These are phyloP conservation scores for Parasitella parasitica DNA, from an alignment of 371 early-diverging fungal species.

Conservation along the genomic window DNA sequence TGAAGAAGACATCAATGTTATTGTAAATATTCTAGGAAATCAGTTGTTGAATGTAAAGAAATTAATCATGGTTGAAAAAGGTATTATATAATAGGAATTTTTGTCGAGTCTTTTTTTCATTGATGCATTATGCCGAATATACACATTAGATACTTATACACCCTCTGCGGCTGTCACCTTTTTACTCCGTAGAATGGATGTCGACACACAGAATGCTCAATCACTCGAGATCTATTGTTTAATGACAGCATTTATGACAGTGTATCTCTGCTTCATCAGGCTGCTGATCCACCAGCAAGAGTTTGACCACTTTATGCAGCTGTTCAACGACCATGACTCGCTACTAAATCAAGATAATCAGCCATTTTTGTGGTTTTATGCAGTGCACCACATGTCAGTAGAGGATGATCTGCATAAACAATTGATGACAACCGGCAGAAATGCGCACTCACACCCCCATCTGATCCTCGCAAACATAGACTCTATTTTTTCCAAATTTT, in stretches of 20 bases:
- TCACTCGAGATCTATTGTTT: conserved; percentile 31
- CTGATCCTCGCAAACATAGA: conserved; percentile 23
- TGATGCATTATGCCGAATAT: neutral
- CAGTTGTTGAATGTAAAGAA: conserved; percentile 1
- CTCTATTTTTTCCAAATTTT: conserved; percentile 49
- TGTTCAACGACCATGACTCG: conserved; percentile 36
- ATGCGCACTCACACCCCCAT: neutral
- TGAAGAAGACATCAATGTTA: neutral
- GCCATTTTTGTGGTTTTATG: conserved; percentile 12
- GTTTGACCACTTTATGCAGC: conserved; percentile 28
- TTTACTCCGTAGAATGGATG: conserved; percentile 12
- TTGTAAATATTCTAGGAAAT: conserved; percentile 2
- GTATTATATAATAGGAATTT: neutral
- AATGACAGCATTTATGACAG: conserved; percentile 48
- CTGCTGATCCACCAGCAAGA: conserved; percentile 24
- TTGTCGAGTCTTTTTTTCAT: neutral
- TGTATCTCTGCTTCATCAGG: conserved; percentile 44
- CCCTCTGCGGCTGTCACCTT: conserved; percentile 64
- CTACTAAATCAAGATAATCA: conserved; percentile 1
- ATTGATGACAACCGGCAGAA: conserved; percentile 1
- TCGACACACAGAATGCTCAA: conserved; percentile 2
- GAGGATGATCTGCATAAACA: conserved; percentile 18
- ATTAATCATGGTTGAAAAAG: neutral
- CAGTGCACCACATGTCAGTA: neutral
- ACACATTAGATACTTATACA: conserved; percentile 50